Percentiles rank a stretch among this genome's conserved stretches.
phyloP scores from a whole-genome alignment of 2,329 filamentous ascomycete species.

The Fusarium tanahbumbuense region DNA sequence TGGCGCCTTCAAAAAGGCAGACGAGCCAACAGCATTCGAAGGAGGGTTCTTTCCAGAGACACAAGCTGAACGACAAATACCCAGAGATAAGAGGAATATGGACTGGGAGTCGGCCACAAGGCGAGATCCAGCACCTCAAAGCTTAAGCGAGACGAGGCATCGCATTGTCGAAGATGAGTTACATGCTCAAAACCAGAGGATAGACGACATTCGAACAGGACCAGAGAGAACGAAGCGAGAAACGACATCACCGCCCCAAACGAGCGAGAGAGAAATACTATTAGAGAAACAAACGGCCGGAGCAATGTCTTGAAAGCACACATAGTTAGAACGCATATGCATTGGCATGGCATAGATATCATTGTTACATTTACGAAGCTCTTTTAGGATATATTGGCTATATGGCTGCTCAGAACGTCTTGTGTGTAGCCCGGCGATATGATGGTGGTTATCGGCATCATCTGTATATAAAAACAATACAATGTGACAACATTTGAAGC shows the following conservation, averaged over 20 bases:
- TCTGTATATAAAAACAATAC: conserved; percentile 13
- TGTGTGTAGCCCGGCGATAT: background rate
- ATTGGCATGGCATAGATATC: conserved; percentile 21
- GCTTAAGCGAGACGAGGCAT: conserved; percentile 14
- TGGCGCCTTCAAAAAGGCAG: conserved; percentile 35
- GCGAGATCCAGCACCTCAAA: conserved; percentile 9
- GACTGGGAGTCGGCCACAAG: conserved; percentile 15
- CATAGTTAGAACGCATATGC: conserved; percentile 10
- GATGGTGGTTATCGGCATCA: conserved; percentile 16
- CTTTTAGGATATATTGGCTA: conserved; percentile 8
- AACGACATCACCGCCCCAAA: conserved; percentile 15
- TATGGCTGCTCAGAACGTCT: background rate
- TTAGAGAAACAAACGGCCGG: conserved; percentile 35
- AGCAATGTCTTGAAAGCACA: conserved; percentile 36
- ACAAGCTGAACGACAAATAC: conserved; percentile 10
- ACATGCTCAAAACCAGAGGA: conserved; percentile 2
- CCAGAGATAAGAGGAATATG: conserved; percentile 18
- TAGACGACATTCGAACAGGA: background rate
- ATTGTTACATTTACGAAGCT: conserved; percentile 4
- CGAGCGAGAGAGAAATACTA: conserved; percentile 28
- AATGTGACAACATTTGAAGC: background rate
- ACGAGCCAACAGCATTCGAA: conserved; percentile 29
- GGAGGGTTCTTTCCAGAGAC: conserved; percentile 16
- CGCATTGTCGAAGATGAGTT: conserved; percentile 6
- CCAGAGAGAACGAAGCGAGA: conserved; percentile 18